Evolutionary conservation across 192 early-diverging fungal species (phyloP).

Genomic region (Gonapodya prolifera): DNA sequence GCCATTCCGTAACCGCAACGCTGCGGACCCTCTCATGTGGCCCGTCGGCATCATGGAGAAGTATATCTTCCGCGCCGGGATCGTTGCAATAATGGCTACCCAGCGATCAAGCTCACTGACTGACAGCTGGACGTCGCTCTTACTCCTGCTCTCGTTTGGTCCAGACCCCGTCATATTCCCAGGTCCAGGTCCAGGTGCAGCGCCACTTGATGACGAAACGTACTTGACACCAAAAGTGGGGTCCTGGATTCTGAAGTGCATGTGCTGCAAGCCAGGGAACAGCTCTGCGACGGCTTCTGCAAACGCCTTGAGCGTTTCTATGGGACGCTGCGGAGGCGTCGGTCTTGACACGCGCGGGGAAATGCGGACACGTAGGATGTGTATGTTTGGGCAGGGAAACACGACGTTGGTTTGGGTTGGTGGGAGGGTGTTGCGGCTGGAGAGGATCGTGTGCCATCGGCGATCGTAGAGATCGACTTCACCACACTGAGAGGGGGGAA

Average conservation of each 20-base stretch:
- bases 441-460: neutral
- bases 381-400: neutral
- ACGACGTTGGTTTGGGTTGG: neutral
- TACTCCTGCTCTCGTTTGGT: too few species aligned
- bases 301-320: neutral
- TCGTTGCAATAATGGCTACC: neutral
- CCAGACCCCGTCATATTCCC: too few species aligned
- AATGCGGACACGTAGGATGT: neutral
- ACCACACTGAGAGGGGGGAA: neutral
- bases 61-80: neutral
- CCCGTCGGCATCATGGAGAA: neutral
- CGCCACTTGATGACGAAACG: too few species aligned
- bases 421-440: neutral
- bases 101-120: neutral
- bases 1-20: neutral
- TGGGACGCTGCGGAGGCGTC: neutral
- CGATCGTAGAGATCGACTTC: neutral
- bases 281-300: neutral
- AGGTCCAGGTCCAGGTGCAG: too few species aligned
- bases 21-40: neutral
- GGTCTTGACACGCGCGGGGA: neutral
- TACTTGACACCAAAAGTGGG: neutral
- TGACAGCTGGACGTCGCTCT: too few species aligned
- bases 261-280: neutral
- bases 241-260: neutral